Conservation (phyloP, 352 stramenopile species). For the Globisporangium echinulatum region DNA sequence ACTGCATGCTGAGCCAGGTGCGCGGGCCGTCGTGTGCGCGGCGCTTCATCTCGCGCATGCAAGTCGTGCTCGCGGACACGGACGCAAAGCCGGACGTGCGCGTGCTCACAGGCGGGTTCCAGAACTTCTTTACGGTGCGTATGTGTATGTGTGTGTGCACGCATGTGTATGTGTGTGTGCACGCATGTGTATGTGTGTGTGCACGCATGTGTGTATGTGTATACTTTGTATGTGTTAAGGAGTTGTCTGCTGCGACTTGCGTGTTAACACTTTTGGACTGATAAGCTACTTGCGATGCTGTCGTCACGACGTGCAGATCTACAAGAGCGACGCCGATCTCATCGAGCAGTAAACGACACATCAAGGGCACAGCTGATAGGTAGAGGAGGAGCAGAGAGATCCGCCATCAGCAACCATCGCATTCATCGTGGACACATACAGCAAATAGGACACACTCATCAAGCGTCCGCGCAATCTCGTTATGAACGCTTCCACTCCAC, state of each 20-base stretch:
- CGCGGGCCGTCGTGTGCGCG: conserved; percentile 73
- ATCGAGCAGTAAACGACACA: conserved; percentile 10
- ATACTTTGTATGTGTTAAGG: no score
- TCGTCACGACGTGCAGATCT: conserved; percentile 5
- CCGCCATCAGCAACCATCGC: not conserved
- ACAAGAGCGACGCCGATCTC: conserved; percentile 18
- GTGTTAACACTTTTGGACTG: no score
- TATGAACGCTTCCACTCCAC: no score
- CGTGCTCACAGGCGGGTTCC: conserved; percentile 68
- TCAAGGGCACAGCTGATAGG: no score
- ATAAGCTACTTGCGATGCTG: not conserved
- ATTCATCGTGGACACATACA: no score
- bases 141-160: no score
- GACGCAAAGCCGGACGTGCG: conserved; percentile 45
- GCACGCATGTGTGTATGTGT: no score
- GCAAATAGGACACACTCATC: no score
- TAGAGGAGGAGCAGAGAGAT: not conserved
- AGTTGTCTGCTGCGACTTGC: no score
- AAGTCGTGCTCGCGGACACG: conserved; percentile 34
- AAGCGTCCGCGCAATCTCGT: no score
- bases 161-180: not conserved
- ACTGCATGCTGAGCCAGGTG: conserved; percentile 87
- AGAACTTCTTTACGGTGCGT: conserved; percentile 53
- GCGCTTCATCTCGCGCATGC: conserved; percentile 63
- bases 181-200: not conserved